phyloP scores from a whole-genome alignment of 768 basidiomycete genomes.

The Cantharellus anzutake region DNA sequence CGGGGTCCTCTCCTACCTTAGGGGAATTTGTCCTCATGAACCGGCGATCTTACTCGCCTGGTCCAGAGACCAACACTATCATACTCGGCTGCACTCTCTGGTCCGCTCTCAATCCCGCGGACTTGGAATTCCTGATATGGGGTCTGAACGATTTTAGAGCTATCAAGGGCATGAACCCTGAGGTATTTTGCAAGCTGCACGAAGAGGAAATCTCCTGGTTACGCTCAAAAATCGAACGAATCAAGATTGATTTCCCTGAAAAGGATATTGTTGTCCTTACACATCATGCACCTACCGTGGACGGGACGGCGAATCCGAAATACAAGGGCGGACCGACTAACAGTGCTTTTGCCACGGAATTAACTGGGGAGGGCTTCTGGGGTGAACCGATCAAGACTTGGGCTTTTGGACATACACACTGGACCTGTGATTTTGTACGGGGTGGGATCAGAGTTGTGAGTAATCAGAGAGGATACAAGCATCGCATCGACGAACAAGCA shows the following conservation, averaged over 20 bases:
- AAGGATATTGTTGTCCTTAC: conserved; percentile 20
- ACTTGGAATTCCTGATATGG: conserved; percentile 14
- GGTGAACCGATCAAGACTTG: conserved; percentile 16
- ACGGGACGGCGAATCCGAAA: conserved; percentile 19
- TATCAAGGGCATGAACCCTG: conserved; percentile 15
- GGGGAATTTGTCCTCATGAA: not conserved
- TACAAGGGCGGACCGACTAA: conserved; percentile 1
- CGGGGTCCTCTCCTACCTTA: not conserved
- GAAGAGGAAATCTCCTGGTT: conserved; percentile 19
- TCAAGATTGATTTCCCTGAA: conserved; percentile 16
- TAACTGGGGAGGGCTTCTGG: not conserved
- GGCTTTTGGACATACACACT: conserved; percentile 27
- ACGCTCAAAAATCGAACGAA: conserved; percentile 11
- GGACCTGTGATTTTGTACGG: conserved; percentile 20
- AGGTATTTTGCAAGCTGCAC: conserved; percentile 14
- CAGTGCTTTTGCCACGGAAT: not conserved
- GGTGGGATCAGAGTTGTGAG: conserved; percentile 19
- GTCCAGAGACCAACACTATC: conserved; percentile 13
- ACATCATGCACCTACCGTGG: conserved; percentile 24
- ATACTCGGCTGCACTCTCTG: conserved; percentile 27
- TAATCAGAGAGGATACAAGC: conserved; percentile 20
- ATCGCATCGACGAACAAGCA: not conserved
- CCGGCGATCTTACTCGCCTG: not conserved
- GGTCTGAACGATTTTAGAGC: conserved; percentile 20
- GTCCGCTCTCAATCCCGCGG: conserved; percentile 16